These are phyloP conservation scores for Dactylellina parvicollis DNA, from an alignment of 2,329 filamentous ascomycete genomes.

Conservation along the genomic window DNA sequence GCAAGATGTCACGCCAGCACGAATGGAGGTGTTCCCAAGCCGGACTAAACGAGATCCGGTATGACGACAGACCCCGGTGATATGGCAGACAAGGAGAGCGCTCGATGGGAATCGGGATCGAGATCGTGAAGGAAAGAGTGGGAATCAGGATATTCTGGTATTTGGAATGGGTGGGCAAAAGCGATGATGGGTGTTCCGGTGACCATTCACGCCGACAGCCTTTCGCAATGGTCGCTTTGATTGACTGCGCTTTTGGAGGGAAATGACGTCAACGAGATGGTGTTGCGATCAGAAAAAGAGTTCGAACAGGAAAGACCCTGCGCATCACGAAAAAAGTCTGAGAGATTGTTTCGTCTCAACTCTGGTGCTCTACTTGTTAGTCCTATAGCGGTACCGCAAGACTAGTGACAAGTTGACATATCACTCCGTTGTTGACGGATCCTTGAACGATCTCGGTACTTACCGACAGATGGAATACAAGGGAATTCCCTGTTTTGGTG, in stretches of 20 bases:
- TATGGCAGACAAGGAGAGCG: background rate
- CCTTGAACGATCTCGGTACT: background rate
- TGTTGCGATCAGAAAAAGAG: background rate
- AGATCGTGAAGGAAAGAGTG: background rate
- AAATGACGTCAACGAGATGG: slow-evolving; percentile 16
- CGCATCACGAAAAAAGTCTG: background rate
- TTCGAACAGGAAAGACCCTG: slow-evolving; percentile 14
- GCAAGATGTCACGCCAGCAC: slow-evolving; percentile 50
- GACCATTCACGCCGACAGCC: background rate
- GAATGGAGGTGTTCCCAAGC: slow-evolving; percentile 11
- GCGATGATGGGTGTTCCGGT: background rate
- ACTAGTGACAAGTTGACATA: background rate
- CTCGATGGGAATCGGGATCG: slow-evolving; percentile 14
- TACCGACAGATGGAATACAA: too few relatives aligned
- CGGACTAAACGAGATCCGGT: slow-evolving; percentile 22
- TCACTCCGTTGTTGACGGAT: background rate
- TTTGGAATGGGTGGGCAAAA: background rate
- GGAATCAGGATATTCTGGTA: background rate
- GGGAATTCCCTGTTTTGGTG: too few relatives aligned
- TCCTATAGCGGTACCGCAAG: background rate
- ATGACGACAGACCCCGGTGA: slow-evolving; percentile 46
- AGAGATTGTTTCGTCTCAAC: slow-evolving; percentile 9
- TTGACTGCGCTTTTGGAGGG: too few relatives aligned
- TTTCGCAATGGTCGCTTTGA: background rate
- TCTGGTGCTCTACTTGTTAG: background rate